Evolutionary conservation across 441 rosid species (phyloP).

Genomic region (Jatropha multifida): DNA sequence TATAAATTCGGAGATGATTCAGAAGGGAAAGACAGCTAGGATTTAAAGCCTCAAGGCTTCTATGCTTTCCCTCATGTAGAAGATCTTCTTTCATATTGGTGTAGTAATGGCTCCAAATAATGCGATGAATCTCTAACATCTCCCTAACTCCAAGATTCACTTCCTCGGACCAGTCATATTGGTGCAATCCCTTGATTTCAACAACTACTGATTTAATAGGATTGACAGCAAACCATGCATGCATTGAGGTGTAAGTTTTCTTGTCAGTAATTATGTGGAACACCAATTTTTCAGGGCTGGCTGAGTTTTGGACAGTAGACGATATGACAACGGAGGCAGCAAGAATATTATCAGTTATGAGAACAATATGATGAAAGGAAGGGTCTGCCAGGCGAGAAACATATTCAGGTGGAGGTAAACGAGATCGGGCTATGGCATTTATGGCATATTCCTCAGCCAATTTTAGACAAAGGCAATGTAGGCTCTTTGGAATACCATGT

Average conservation of each 20-base stretch:
- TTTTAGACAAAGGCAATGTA: constrained; percentile 83
- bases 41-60: constrained; percentile 51
- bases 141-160: constrained; percentile 68
- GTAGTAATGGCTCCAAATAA: constrained; percentile 61
- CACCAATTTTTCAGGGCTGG: constrained; percentile 66
- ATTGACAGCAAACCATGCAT: constrained; percentile 93
- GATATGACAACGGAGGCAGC: constrained; percentile 88
- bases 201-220: constrained; percentile 58
- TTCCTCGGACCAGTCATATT: constrained; percentile 83
- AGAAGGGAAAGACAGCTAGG: constrained; percentile 67
- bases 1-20: constrained; percentile 82
- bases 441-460: constrained; percentile 90
- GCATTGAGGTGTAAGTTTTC: constrained; percentile 90
- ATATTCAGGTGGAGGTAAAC: constrained; percentile 76
- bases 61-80: constrained; percentile 39
- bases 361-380: constrained; percentile 69
- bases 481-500: constrained; percentile 78
- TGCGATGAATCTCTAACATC: constrained; percentile 66
- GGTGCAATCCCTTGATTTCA: constrained; percentile 94
- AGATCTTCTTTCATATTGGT: constrained; percentile 53
- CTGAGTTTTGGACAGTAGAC: constrained; percentile 61
- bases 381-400: constrained; percentile 68
- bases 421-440: constrained; percentile 76
- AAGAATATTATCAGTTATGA: constrained; percentile 81
- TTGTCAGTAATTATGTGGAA: constrained; percentile 89